phyloP scores from a whole-genome alignment of 1,284 basidiomycete genomes.

The Malassezia dermatis region DNA sequence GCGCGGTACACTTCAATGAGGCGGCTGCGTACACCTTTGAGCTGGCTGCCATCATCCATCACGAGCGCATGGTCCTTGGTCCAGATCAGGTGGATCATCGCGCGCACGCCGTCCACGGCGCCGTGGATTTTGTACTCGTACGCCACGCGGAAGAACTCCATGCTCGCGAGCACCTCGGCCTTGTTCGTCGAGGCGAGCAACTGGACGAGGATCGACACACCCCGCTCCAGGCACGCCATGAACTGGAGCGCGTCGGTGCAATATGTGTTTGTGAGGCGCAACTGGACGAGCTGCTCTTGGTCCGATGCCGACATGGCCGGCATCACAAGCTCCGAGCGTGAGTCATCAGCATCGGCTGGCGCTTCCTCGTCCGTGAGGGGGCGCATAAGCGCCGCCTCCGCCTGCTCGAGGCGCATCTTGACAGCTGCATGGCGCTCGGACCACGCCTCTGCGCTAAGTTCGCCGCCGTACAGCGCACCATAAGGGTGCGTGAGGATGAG shows the following conservation, averaged over 20 bases:
- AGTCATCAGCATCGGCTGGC: conserved; percentile 48
- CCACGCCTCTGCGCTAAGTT: conserved; percentile 65
- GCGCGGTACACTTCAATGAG: conserved; percentile 80
- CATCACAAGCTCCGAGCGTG: conserved; percentile 25
- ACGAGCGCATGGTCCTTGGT: conserved; percentile 81
- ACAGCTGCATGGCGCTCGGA: conserved; percentile 56
- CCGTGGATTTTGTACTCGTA: conserved; percentile 71
- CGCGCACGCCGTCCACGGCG: conserved; percentile 62
- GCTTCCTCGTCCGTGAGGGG: conserved; percentile 43
- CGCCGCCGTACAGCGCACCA: conserved; percentile 71
- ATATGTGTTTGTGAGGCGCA: conserved; percentile 75
- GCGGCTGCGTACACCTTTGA: conserved; percentile 76
- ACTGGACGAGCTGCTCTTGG: conserved; percentile 53
- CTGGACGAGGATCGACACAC: conserved; percentile 65
- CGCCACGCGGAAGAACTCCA: conserved; percentile 83
- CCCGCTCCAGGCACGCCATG: conserved; percentile 69
- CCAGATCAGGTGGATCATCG: conserved; percentile 97
- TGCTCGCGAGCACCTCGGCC: conserved; percentile 83
- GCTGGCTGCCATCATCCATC: conserved; percentile 65
- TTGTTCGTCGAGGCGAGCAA: conserved; percentile 83
- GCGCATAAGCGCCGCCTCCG: conserved; percentile 32
- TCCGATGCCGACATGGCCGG: conserved; percentile 32
- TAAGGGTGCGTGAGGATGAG: conserved; percentile 84
- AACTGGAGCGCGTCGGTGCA: conserved; percentile 77
- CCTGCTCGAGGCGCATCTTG: conserved; percentile 53